Conservation (phyloP, 768 basidiomycete species). For the Termitomyces sp. region DNA sequence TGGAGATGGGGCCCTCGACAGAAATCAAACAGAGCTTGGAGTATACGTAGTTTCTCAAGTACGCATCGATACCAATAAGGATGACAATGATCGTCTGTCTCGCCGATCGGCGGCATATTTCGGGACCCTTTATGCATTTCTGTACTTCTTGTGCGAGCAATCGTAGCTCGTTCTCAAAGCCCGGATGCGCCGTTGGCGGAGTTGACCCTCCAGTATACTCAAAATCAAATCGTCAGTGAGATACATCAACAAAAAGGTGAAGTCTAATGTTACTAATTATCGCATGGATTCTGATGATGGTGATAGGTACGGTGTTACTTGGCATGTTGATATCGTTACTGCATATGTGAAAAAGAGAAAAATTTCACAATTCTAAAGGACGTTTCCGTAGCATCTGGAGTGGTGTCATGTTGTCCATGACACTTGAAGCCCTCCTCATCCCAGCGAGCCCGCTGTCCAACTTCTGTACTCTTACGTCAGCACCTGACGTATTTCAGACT, state of each 20-base stretch:
- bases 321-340: neutral
- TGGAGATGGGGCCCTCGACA: conserved; percentile 1
- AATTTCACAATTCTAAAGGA: conserved; percentile 6
- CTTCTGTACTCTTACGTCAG: neutral
- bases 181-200: neutral
- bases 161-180: neutral
- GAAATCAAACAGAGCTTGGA: neutral
- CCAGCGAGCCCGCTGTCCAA: neutral
- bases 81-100: neutral
- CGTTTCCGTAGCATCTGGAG: conserved; percentile 13
- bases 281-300: conserved; percentile 3
- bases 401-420: conserved; percentile 7
- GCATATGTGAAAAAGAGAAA: neutral
- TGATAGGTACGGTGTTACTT: neutral
- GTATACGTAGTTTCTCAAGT: neutral
- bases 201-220: neutral
- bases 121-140: neutral
- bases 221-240: conserved; percentile 6
- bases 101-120: neutral
- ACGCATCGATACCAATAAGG: conserved; percentile 1
- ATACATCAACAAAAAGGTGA: neutral
- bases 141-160: neutral
- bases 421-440: conserved; percentile 14
- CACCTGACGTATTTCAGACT: conserved; percentile 10
- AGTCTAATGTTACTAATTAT: neutral